A percentile compares a stretch with the other conserved stretches of the same genome.
phyloP scores from a whole-genome alignment of 352 stramenopile species.

The Pythium volutum region DNA sequence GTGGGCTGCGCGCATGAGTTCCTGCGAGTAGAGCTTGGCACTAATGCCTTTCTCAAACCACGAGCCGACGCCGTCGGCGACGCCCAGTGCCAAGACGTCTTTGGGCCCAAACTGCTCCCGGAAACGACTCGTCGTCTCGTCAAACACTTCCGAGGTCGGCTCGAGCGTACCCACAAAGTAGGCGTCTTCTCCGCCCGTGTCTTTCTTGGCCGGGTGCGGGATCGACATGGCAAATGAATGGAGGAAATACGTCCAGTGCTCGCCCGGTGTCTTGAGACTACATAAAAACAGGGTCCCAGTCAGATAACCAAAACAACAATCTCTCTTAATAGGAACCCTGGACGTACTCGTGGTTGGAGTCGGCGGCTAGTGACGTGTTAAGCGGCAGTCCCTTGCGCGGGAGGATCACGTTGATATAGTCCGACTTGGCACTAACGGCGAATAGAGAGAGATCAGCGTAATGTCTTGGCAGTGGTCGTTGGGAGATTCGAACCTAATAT shows the following conservation, averaged over 20 bases:
- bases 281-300: background rate
- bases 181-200: slow-evolving; percentile 89
- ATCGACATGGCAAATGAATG: slow-evolving; percentile 77
- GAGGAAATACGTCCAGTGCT: slow-evolving; percentile 60
- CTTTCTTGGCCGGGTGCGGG: slow-evolving; percentile 68
- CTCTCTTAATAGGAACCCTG: background rate
- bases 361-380: slow-evolving; percentile 47
- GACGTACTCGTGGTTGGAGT: slow-evolving; percentile 27
- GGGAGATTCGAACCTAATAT: slow-evolving; percentile 37
- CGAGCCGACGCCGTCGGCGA: slow-evolving; percentile 94
- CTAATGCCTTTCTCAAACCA: slow-evolving; percentile 94
- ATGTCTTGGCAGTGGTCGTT: too few relatives aligned
- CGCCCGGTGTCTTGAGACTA: slow-evolving; percentile 9
- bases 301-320: background rate
- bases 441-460: too few relatives aligned
- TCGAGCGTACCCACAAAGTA: slow-evolving; percentile 88
- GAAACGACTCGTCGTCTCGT: slow-evolving; percentile 30
- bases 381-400: slow-evolving; percentile 74
- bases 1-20: slow-evolving; percentile 76
- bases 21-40: slow-evolving; percentile 60
- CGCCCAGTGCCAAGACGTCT: slow-evolving; percentile 89
- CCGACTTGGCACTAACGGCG: slow-evolving; percentile 88
- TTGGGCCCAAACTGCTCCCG: slow-evolving; percentile 48
- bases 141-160: slow-evolving; percentile 24
- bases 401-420: slow-evolving; percentile 88